These are phyloP conservation scores for Vanderwaltozyma polyspora DNA, from an alignment of 805 yeast species.

Conservation along the genomic window DNA sequence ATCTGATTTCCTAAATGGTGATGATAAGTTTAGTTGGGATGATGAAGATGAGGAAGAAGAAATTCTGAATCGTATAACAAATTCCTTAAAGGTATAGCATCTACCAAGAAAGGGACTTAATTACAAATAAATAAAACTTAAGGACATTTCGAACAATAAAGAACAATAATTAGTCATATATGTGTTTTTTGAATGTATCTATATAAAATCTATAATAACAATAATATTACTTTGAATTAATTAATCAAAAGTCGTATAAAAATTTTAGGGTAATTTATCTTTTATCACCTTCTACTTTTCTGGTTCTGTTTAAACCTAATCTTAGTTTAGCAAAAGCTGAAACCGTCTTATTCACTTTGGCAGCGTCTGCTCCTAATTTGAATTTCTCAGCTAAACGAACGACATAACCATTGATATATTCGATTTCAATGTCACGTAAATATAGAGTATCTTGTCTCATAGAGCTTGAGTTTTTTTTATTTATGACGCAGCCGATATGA, in stretches of 20 bases:
- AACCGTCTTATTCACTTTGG: slow-evolving; percentile 26
- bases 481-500: slow-evolving; percentile 31
- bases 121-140: no score
- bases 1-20: slow-evolving; percentile 21
- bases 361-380: slow-evolving; percentile 20
- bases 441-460: slow-evolving; percentile 45
- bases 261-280: no score
- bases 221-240: no score
- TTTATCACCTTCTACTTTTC: slow-evolving; percentile 4
- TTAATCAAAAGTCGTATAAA: no score
- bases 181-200: no score
- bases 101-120: no score
- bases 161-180: no score
- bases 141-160: no score
- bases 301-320: slow-evolving; percentile 15
- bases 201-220: no score
- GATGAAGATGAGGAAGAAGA: slow-evolving; percentile 24
- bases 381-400: slow-evolving; percentile 40
- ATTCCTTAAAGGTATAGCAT: slow-evolving; percentile 4
- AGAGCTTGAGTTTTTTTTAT: slow-evolving; percentile 44
- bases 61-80: slow-evolving; percentile 12
- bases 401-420: slow-evolving; percentile 74
- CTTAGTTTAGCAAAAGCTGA: slow-evolving; percentile 27
- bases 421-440: slow-evolving; percentile 59
- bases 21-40: slow-evolving; percentile 18